Evolutionary conservation across 441 rosid species (phyloP).

Genomic region (Pelargonium australe): DNA sequence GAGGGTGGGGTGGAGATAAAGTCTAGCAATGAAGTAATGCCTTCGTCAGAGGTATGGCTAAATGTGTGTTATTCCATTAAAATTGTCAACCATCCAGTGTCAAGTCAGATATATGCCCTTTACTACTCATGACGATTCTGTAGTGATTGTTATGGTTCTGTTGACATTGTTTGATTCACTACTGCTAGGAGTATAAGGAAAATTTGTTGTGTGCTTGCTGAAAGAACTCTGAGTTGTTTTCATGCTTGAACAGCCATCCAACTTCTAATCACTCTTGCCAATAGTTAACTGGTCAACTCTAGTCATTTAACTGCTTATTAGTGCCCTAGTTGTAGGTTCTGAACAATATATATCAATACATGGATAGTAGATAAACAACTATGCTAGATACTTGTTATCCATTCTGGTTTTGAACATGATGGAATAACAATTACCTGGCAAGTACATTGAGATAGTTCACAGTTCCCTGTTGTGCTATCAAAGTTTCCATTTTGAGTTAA

Average conservation of each 20-base stretch:
- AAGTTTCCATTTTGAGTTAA: background rate
- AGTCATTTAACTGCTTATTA: background rate
- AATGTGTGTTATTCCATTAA: background rate
- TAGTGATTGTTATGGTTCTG: background rate
- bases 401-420: too few species aligned
- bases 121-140: background rate
- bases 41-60: slow-evolving; percentile 49
- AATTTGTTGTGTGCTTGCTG: slow-evolving; percentile 2
- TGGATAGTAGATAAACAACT: background rate
- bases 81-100: background rate
- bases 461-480: background rate
- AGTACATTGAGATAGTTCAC: background rate
- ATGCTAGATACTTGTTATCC: background rate
- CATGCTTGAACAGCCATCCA: background rate
- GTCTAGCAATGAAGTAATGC: slow-evolving; percentile 43
- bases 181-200: background rate
- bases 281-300: background rate
- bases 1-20: slow-evolving; percentile 48
- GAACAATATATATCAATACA: slow-evolving; percentile 8
- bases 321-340: slow-evolving; percentile 1
- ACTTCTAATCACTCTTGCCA: background rate
- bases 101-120: background rate
- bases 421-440: background rate
- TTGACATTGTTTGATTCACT: background rate
- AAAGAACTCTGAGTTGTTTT: background rate